These are phyloP conservation scores for Lophium mytilinum DNA, from an alignment of 495 filamentous ascomycete species.

Conservation along the genomic window DNA sequence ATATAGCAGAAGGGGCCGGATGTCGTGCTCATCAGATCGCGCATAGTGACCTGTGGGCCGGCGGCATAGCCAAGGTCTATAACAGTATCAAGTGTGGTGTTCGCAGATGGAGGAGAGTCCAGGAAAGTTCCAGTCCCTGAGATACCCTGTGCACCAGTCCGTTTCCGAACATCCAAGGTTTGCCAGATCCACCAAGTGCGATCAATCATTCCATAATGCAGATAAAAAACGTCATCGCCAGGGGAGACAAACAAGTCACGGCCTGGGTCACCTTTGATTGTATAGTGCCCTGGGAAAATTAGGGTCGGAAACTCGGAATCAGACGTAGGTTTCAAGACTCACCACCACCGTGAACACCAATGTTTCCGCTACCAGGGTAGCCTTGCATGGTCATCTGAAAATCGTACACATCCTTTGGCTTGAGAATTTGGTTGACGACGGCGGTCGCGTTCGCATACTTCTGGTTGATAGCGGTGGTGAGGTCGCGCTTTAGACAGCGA, in stretches of 20 bases:
- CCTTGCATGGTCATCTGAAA: constrained; percentile 23
- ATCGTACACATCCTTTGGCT: constrained; percentile 5
- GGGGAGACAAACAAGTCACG: constrained; percentile 18
- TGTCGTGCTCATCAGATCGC: constrained; percentile 20
- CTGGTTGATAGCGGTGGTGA: constrained; percentile 8
- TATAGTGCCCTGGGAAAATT: constrained; percentile 7
- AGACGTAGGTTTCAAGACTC: not conserved
- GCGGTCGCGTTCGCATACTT: constrained; percentile 8
- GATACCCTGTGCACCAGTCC: constrained; percentile 10
- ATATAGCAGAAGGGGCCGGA: constrained; percentile 23
- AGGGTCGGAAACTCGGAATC: not conserved
- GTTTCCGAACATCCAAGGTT: not conserved
- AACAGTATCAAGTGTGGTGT: constrained; percentile 10
- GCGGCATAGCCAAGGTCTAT: constrained; percentile 14
- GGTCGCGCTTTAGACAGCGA: constrained; percentile 18
- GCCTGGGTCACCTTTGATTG: constrained; percentile 17
- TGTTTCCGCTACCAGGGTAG: constrained; percentile 6
- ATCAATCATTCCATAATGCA: constrained; percentile 19
- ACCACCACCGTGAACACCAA: constrained; percentile 21
- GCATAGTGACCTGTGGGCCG: constrained; percentile 1
- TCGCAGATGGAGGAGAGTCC: constrained; percentile 4
- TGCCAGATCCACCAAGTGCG: constrained; percentile 25
- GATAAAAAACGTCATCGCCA: constrained; percentile 18
- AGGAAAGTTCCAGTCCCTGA: constrained; percentile 18
- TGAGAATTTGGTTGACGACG: constrained; percentile 7